phyloP scores from a whole-genome alignment of 345 rosid species.

The Boechera retrofracta region DNA sequence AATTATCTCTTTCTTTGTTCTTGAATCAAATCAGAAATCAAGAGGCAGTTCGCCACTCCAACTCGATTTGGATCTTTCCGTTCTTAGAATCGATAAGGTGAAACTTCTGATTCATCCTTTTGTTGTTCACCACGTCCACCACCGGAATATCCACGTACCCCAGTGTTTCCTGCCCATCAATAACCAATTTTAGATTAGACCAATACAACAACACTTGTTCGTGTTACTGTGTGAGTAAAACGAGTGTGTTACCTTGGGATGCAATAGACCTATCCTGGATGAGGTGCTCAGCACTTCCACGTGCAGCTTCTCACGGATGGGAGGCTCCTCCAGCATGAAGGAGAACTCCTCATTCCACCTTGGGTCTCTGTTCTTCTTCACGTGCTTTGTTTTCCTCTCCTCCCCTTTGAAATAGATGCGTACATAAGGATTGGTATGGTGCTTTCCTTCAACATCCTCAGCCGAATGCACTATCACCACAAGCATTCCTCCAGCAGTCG shows the following conservation, averaged over 20 bases:
- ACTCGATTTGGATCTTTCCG: conserved; percentile 80
- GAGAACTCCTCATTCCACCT: conserved; percentile 92
- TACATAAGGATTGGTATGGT: conserved; percentile 84
- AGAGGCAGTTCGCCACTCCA: conserved; percentile 83
- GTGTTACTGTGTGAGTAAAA: background rate
- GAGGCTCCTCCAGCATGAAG: conserved; percentile 81
- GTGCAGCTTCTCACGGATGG: conserved; percentile 69
- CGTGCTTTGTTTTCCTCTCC: conserved; percentile 77
- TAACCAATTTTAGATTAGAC: conserved; percentile 18
- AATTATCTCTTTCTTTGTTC: conserved; percentile 33
- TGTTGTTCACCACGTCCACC: conserved; percentile 83
- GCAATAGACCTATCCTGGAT: conserved; percentile 79
- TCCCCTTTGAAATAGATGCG: conserved; percentile 77
- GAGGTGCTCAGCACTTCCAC: conserved; percentile 85
- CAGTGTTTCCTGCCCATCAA: conserved; percentile 65
- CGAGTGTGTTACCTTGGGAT: conserved; percentile 69
- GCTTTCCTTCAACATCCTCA: conserved; percentile 90
- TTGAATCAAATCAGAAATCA: conserved; percentile 37
- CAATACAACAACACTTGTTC: conserved; percentile 3
- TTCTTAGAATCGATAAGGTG: conserved; percentile 94
- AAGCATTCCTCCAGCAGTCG: conserved; percentile 84
- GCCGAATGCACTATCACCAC: conserved; percentile 84
- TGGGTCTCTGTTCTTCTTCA: conserved; percentile 94
- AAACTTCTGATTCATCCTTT: conserved; percentile 81
- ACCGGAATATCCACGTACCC: conserved; percentile 78